Conservation (phyloP, 2,329 filamentous ascomycete genomes). For the Trichophaea hybrida region DNA sequence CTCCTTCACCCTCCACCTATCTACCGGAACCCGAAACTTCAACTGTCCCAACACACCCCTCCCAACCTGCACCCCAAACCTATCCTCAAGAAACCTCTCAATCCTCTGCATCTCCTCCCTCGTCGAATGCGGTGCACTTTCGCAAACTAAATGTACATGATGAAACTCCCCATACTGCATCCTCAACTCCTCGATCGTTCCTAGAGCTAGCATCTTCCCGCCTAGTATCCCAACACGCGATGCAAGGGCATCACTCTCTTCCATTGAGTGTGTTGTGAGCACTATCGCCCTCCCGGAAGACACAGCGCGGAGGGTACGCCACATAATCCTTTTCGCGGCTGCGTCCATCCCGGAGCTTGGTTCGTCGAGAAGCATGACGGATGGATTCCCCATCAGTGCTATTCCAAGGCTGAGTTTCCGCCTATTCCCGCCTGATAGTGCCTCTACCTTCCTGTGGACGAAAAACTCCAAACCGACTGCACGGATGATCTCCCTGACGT, state of each 20-base stretch:
- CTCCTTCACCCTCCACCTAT: slow-evolving; percentile 23
- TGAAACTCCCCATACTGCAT: slow-evolving; percentile 62
- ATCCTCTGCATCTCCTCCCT: slow-evolving; percentile 53
- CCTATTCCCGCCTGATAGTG: slow-evolving; percentile 81
- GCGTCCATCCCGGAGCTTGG: slow-evolving; percentile 81
- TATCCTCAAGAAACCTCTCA: slow-evolving; percentile 47
- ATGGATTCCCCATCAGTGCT: slow-evolving; percentile 81
- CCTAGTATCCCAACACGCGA: slow-evolving; percentile 75
- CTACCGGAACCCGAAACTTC: slow-evolving; percentile 57
- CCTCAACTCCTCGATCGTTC: slow-evolving; percentile 57
- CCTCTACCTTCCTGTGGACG: slow-evolving; percentile 57
- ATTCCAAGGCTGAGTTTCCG: slow-evolving; percentile 87
- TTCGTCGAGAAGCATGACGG: slow-evolving; percentile 76
- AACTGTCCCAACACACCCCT: slow-evolving; percentile 74
- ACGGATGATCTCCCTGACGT: slow-evolving; percentile 61
- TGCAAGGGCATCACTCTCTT: slow-evolving; percentile 81
- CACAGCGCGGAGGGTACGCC: slow-evolving; percentile 64
- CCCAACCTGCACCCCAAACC: slow-evolving; percentile 55
- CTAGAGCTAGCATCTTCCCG: slow-evolving; percentile 69
- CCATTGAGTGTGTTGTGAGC: slow-evolving; percentile 87
- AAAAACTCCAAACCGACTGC: slow-evolving; percentile 67
- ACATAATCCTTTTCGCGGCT: slow-evolving; percentile 82
- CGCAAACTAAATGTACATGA: slow-evolving; percentile 67
- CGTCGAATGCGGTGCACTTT: slow-evolving; percentile 56
- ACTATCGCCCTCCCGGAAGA: slow-evolving; percentile 66